Evolutionary conservation across 768 basidiomycete species (phyloP).

Genomic region (Calocybe indica): DNA sequence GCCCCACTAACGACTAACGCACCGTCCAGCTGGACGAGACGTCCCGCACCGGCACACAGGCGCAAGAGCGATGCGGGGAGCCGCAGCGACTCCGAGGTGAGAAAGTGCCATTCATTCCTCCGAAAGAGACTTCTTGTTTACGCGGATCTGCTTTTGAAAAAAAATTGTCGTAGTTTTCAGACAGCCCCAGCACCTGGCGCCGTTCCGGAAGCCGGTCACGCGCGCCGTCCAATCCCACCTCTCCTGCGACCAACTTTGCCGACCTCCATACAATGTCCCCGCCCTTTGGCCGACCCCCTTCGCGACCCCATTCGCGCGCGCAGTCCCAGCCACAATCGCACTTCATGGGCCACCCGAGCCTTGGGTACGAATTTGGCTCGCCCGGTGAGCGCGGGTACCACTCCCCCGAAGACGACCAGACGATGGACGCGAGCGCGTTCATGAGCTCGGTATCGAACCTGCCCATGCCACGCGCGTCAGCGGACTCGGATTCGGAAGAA

Average conservation of each 20-base stretch:
- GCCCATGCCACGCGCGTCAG: constrained; percentile 47
- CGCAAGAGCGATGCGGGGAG: constrained; percentile 74
- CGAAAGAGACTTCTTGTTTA: too few relatives aligned
- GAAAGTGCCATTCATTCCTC: constrained; percentile 9
- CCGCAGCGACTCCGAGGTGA: constrained; percentile 73
- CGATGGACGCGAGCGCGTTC: constrained; percentile 18
- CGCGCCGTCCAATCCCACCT: constrained; percentile 69
- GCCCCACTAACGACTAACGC: constrained; percentile 53
- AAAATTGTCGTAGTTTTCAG: constrained; percentile 18
- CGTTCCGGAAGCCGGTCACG: constrained; percentile 45
- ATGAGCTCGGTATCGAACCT: constrained; percentile 44
- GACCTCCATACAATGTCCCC: constrained; percentile 28
- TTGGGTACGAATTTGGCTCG: too few relatives aligned
- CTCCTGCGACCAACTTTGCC: constrained; percentile 31
- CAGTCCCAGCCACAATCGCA: constrained; percentile 41
- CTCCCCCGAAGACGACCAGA: constrained; percentile 34
- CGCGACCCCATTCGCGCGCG: constrained; percentile 64
- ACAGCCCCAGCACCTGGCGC: constrained; percentile 38
- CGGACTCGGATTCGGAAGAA: constrained; percentile 47
- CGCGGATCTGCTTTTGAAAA: not conserved
- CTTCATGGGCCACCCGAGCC: constrained; percentile 6
- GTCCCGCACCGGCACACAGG: constrained; percentile 60
- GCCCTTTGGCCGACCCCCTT: constrained; percentile 29
- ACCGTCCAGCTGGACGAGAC: constrained; percentile 74
- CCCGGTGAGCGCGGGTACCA: constrained; percentile 33